Percentiles rank a stretch among this genome's conserved stretches.
These are phyloP conservation scores for Purpureocillium lavendulum DNA, from an alignment of 2,329 filamentous ascomycete species.

Conservation along the genomic window DNA sequence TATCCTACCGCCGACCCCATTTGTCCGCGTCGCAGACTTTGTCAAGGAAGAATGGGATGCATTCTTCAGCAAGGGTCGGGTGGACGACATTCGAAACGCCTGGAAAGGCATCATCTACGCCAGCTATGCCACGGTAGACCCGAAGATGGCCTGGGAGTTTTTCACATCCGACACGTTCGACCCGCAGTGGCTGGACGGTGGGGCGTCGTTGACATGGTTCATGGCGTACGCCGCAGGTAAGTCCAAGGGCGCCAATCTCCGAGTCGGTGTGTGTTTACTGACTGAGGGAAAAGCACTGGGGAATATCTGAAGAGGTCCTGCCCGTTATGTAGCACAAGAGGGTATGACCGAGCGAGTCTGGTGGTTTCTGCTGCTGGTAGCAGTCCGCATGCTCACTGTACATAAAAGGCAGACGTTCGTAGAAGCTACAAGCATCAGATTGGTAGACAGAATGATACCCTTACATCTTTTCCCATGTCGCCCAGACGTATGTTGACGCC, in stretches of 20 bases:
- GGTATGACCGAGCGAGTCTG: too few species aligned
- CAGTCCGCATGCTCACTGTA: too few species aligned
- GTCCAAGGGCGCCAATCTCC: conserved; percentile 21
- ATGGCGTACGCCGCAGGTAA: conserved; percentile 68
- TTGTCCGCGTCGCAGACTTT: conserved; percentile 60
- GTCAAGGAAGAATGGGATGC: conserved; percentile 75
- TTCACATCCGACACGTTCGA: conserved; percentile 63
- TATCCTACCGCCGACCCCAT: conserved; percentile 57
- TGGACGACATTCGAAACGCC: conserved; percentile 58
- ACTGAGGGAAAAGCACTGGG: conserved; percentile 5
- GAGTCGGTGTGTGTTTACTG: too few species aligned
- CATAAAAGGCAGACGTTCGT: too few species aligned
- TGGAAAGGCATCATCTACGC: conserved; percentile 83
- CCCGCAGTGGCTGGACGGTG: conserved; percentile 65
- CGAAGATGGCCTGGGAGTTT: conserved; percentile 61
- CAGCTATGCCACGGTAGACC: conserved; percentile 72
- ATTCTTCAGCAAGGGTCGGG: conserved; percentile 63
- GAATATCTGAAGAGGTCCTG: background rate
- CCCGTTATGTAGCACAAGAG: too few species aligned
- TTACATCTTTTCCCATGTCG: too few species aligned
- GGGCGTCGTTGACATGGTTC: conserved; percentile 80
- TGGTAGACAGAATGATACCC: too few species aligned
- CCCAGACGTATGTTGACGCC: too few species aligned
- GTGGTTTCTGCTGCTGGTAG: too few species aligned
- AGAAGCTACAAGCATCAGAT: too few species aligned